Conservation (phyloP, 1,284 basidiomycete species). For the Ustilago crameri region DNA sequence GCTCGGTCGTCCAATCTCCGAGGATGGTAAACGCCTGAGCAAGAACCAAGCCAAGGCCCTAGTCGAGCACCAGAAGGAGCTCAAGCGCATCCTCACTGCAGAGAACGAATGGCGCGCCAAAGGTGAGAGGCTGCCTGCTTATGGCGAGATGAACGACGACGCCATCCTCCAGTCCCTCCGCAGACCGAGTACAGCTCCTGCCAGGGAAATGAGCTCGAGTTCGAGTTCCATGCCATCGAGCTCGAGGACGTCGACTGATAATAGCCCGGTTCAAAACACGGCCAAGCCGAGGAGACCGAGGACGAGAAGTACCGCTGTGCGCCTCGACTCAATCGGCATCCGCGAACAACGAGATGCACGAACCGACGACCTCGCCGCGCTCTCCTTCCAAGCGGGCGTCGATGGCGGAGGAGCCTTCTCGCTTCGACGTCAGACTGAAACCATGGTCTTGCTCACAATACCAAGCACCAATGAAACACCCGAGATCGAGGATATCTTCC, state of each 20-base stretch:
- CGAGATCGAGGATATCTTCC: constrained; percentile 46
- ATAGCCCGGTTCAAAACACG: not conserved
- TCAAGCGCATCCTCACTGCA: constrained; percentile 44
- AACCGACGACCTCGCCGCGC: constrained; percentile 25
- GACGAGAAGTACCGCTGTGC: constrained; percentile 16
- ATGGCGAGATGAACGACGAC: constrained; percentile 35
- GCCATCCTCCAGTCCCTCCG: constrained; percentile 36
- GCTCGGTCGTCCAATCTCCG: constrained; percentile 38
- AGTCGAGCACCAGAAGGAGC: constrained; percentile 39
- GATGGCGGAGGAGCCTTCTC: constrained; percentile 27
- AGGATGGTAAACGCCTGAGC: constrained; percentile 39
- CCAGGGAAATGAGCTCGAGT: constrained; percentile 7
- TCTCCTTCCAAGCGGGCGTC: constrained; percentile 13
- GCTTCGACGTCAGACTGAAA: constrained; percentile 28
- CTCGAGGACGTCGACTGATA: not conserved
- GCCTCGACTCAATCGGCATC: constrained; percentile 5
- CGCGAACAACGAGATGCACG: constrained; percentile 20
- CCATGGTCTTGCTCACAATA: constrained; percentile 16
- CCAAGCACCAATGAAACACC: constrained; percentile 26
- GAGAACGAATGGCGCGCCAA: constrained; percentile 47
- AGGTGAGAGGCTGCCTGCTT: constrained; percentile 37
- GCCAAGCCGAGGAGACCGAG: constrained; percentile 9
- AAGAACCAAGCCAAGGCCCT: constrained; percentile 49
- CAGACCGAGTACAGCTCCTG: constrained; percentile 29
- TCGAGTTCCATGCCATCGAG: not conserved